Evolutionary conservation across 495 filamentous ascomycete species (phyloP), one percentile per base, ranked within the genome.

Genomic region (Penicillium simplicissimum): DNA sequence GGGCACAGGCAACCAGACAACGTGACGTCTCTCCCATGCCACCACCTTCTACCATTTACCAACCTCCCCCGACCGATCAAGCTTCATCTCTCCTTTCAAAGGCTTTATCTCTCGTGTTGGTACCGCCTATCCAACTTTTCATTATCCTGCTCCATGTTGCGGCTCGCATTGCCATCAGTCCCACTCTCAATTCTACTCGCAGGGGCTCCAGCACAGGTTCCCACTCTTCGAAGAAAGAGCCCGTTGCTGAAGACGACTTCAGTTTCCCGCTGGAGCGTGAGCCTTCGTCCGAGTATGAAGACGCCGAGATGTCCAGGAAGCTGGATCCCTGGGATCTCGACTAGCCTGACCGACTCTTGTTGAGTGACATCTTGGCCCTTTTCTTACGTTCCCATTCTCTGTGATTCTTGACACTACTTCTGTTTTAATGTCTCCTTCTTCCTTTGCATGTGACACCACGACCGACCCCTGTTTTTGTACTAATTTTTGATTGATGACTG

Each of bases 141-240:
- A 80, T 85, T 8, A 74, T 95, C 42, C 90, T 96, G 79, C 80
- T 96, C 8, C 85, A 85, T 53, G 89, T 96, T 33, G 90, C 92
- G 3, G 86, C 89, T 0, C 85, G 83, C 38, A 90, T 96, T 61
- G 82, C 85, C 0, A 84, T 87, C 21, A 89, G 87, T 5, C 73
- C 76, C 3, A 66, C 61, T 31, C 45, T 65, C 43, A 72, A 63
- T 38, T 62, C 69, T 14, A 57, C 67, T 8, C 35, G 59, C 10
- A 60, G 58, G 4, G 64, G 67, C 8, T 37, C 73, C 6, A 45
- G 61, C 3, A 49, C 58, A 19, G 43, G 35, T 14, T 36, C 58
- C 4, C 48, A 58, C 35, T 23, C 57, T 33, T 14, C 48, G 6
- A 51, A 13, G 3, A 60, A 49, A 17, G 11, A 37, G 14, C 31